Evolutionary conservation across 169 alveolate species (phyloP).

Genomic region (Prorocentrum cordatum): DNA sequence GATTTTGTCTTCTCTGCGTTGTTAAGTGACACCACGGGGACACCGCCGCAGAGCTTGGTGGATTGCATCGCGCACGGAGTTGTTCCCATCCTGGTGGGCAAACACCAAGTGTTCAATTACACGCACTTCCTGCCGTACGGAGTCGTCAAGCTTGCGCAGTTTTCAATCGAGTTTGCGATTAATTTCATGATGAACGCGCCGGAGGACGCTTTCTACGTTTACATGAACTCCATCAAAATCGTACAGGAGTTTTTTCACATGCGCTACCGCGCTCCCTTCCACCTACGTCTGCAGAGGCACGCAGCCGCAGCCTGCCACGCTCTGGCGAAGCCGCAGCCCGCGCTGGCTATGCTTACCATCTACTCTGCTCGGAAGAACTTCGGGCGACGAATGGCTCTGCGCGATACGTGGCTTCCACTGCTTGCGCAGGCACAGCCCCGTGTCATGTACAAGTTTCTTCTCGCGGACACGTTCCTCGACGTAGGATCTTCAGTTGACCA

Average conservation of each 20-base stretch:
- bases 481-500: background rate
- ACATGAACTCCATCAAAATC: conserved; percentile 39
- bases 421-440: background rate
- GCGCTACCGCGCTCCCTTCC: conserved; percentile 54
- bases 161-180: background rate
- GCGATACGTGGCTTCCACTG: conserved; percentile 65
- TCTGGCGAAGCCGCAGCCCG: conserved; percentile 7
- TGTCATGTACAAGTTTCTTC: background rate
- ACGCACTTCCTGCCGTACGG: conserved; percentile 42
- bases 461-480: conserved; percentile 32
- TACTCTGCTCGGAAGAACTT: conserved; percentile 54
- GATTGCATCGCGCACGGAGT: conserved; percentile 61
- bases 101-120: conserved; percentile 27
- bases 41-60: conserved; percentile 46
- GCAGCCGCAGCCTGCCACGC: conserved; percentile 37
- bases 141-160: conserved; percentile 4
- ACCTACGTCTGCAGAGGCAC: conserved; percentile 18
- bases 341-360: conserved; percentile 2
- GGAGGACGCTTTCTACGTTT: conserved; percentile 47
- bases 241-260: conserved; percentile 67
- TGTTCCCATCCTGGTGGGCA: conserved; percentile 48
- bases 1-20: background rate
- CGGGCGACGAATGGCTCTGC: conserved; percentile 48
- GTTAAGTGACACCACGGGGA: background rate
- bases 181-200: background rate